A percentile compares a stretch with the other conserved stretches of the same genome.
Conservation (phyloP, 2,329 filamentous ascomycete species). For the Hypoxylon sp. region DNA sequence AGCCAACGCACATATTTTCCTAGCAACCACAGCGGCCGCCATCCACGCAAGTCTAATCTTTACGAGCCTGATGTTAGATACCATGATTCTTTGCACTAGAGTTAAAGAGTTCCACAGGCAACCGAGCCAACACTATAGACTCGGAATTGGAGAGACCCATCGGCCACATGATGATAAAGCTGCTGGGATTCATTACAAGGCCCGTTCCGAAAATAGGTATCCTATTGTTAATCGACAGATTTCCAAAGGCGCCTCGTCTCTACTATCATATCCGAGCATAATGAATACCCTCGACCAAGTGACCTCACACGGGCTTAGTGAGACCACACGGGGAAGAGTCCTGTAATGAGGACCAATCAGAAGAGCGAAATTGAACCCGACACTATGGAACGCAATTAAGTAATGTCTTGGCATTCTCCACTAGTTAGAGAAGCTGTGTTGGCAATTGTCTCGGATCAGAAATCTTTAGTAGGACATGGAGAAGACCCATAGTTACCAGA, state of each 20-base stretch:
- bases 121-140: slow-evolving; percentile 14
- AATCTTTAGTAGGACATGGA: slow-evolving; percentile 42
- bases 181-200: slow-evolving; percentile 21
- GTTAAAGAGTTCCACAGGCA: slow-evolving; percentile 8
- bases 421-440: slow-evolving; percentile 39
- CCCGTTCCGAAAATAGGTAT: slow-evolving; percentile 16
- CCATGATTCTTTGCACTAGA: slow-evolving; percentile 1
- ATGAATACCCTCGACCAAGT: slow-evolving; percentile 33
- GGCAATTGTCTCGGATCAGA: slow-evolving; percentile 41
- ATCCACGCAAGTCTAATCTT: slow-evolving; percentile 5
- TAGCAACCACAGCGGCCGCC: slow-evolving; percentile 2
- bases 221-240: slow-evolving; percentile 11
- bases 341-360: slow-evolving; percentile 38
- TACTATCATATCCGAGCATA: slow-evolving; percentile 27
- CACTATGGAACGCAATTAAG: slow-evolving; percentile 43
- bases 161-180: slow-evolving; percentile 15
- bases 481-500: slow-evolving; percentile 21
- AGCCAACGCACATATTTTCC: slow-evolving; percentile 9
- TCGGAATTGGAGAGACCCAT: slow-evolving; percentile 6
- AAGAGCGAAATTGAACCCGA: slow-evolving; percentile 32
- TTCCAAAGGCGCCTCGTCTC: slow-evolving; percentile 3
- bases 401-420: slow-evolving; percentile 40
- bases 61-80: slow-evolving; percentile 2
- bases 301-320: slow-evolving; percentile 30
- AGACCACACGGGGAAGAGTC: slow-evolving; percentile 33